Base-by-base conservation (phyloP, 2,329 filamentous ascomycete species). In the Fusarium poae region DNA sequence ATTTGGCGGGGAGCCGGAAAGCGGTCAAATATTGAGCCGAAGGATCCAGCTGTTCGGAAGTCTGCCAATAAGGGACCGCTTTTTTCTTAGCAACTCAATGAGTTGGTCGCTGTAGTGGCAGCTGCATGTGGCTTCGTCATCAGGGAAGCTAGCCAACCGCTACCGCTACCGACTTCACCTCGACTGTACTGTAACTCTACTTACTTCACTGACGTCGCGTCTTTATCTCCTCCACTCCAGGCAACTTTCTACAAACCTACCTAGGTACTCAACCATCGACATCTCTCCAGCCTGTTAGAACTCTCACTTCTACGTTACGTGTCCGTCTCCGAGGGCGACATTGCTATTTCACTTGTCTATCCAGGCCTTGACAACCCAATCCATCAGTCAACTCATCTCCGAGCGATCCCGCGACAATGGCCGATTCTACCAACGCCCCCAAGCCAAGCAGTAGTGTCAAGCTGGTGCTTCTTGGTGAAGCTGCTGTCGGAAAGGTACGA, bases 381-480 rank as follows among this genome's bases (percentile, higher is more conserved):
- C 37, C 29, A 55, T 51, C 39, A 35, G 43, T 25, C 54, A 56
- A 30, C 27, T 62, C 61, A 62, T 70, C 57, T 67, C 61, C 64
- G 60, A 62, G 44, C 51, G 43, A 60, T 66, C 53, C 61, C 62
- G 62, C 67, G 45, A 75, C 52, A 39, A 82, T 82, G 80, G 78
- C 80, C 64, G 80, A 82, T 67, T 84, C 89, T 59, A 74, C 75
- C 78, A 88, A 88, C 74, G 85, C 87, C 78, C 92, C 93, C 65
- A 99, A 98, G 85, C 96, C 96, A 68, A 98, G 94, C 86, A 98
- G 94, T 89, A 99, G 96, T 84, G 96, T 99, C 80, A 99, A 99
- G 91, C 91, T 99, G 74, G 96, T 99, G 71, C 88, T 99, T 78
- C 90, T 99, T 61, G 96, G 96, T 73, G 96, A 99, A 84, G 96